Base-by-base conservation (phyloP, 1,284 basidiomycete genomes). In the Cerioporus squamosus region DNA sequence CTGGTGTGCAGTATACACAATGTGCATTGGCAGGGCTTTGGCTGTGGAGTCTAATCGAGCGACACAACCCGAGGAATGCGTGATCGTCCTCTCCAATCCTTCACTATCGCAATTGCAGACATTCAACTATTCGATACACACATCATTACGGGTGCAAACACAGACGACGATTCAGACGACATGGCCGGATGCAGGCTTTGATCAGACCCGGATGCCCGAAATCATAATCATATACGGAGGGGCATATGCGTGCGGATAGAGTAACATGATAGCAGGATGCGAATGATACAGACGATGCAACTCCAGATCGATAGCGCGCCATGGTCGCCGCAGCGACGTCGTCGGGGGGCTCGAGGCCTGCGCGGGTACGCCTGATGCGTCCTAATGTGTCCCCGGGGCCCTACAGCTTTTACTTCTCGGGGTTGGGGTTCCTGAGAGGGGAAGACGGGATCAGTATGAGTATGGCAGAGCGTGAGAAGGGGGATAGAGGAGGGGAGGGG, bases 381-480 rank as follows among this genome's bases (percentile, higher is more conserved):
- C 40, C 62, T 58, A 53, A 53, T 57, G 58, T 29, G 47, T 44
- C 39, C 55, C 44, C 44, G 39, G 42, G 48, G 57, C 33, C 18
- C 43, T 43, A 39, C 52, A 50, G 49, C 18, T 60, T 82, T 82
- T 89, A 91, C 77, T 90, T 91, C 78, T 90, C 89, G 70, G 90
- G 88, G 80, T 91, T 92, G 72, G 88, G 83, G 79, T 93, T 93
- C 90, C 90, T 93, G 66, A 49, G 63, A 55, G 58, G 18, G 57
- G 62, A 31, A 55, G 44, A 36, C 56, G 69, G 60, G 70, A 77
- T 75, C 55, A 74, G 65, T 43, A 15, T 36, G 33, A 36, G 33
- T 36, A 10, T 29, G 33, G 63, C 38, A 39, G 22, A 57, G n/a
- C 9, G 47, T 38, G 56, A 31, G 56, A 12, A 60, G 60, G 24